Conservation (phyloP, 1,284 basidiomycete species). For the Cryptococcus sp. region DNA sequence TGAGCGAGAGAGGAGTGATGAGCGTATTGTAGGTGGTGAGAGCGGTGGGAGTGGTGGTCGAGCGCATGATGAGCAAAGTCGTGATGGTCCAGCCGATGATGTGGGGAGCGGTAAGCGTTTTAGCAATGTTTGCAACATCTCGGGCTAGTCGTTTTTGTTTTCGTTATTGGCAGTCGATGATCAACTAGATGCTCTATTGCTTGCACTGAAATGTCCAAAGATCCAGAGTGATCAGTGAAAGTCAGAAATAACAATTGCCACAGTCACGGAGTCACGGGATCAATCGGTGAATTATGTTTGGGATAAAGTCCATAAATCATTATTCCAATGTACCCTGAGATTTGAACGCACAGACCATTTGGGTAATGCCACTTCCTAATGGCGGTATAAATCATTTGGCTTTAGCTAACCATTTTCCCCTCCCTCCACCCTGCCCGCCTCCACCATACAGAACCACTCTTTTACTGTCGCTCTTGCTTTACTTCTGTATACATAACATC, state of each 20-base stretch:
- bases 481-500: too few species aligned
- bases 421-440: slow-evolving; percentile 8
- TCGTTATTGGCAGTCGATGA: background rate
- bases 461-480: background rate
- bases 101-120: slow-evolving; percentile 8
- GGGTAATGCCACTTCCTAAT: too few species aligned
- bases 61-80: slow-evolving; percentile 22
- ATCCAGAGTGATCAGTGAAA: background rate
- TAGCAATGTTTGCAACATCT: slow-evolving; percentile 11
- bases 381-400: too few species aligned
- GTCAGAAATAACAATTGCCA: background rate
- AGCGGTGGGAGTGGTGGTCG: slow-evolving; percentile 8
- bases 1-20: slow-evolving; percentile 7
- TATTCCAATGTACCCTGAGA: too few species aligned
- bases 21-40: slow-evolving; percentile 9
- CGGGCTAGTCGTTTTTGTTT: background rate
- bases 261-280: background rate
- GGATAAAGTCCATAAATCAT: too few species aligned
- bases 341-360: too few species aligned
- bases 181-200: too few species aligned
- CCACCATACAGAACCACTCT: slow-evolving; percentile 4
- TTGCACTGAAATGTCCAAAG: too few species aligned
- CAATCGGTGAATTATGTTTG: background rate
- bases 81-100: slow-evolving; percentile 2
- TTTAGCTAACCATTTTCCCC: too few species aligned